These are phyloP conservation scores for Penicillium sp. DNA, from an alignment of 2,329 filamentous ascomycete species.

Conservation along the genomic window DNA sequence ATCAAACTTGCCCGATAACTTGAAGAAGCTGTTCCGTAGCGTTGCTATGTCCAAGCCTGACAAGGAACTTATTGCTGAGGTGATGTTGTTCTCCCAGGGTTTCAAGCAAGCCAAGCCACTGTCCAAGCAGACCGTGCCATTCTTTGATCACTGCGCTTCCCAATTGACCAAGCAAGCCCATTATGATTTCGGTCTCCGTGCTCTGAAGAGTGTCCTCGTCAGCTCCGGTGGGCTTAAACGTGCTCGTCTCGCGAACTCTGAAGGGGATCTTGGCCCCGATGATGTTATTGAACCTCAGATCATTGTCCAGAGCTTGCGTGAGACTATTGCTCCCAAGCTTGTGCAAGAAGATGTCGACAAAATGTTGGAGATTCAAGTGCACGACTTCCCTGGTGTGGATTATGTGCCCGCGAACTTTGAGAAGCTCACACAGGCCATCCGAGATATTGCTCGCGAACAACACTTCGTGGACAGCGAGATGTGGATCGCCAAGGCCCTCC, in stretches of 20 bases:
- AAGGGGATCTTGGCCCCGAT: conserved; percentile 62
- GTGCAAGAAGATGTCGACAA: conserved; percentile 88
- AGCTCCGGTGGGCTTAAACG: conserved; percentile 94
- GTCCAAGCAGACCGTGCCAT: conserved; percentile 94
- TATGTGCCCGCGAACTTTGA: conserved; percentile 88
- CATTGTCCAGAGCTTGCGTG: conserved; percentile 95
- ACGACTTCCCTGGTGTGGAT: conserved; percentile 87
- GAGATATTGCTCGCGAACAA: conserved; percentile 76
- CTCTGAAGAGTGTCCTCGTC: conserved; percentile 95
- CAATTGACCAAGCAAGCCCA: conserved; percentile 93
- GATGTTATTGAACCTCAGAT: conserved; percentile 90
- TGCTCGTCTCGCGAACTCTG: conserved; percentile 64
- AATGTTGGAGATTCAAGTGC: conserved; percentile 78
- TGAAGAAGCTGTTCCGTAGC: conserved; percentile 99
- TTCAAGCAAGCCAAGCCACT: conserved; percentile 95
- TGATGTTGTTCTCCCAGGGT: conserved; percentile 99
- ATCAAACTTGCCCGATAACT: conserved; percentile 95
- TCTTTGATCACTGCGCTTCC: conserved; percentile 87
- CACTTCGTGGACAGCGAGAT: conserved; percentile 87
- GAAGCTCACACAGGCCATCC: conserved; percentile 77
- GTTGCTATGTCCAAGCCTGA: conserved; percentile 99
- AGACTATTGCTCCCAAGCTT: conserved; percentile 96
- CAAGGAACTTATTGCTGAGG: conserved; percentile 98
- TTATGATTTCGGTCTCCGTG: conserved; percentile 97
- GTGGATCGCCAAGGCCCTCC: conserved; percentile 97